Evolutionary conservation across 345 rosid species (phyloP).

Genomic region (Lenwebbia sp.): DNA sequence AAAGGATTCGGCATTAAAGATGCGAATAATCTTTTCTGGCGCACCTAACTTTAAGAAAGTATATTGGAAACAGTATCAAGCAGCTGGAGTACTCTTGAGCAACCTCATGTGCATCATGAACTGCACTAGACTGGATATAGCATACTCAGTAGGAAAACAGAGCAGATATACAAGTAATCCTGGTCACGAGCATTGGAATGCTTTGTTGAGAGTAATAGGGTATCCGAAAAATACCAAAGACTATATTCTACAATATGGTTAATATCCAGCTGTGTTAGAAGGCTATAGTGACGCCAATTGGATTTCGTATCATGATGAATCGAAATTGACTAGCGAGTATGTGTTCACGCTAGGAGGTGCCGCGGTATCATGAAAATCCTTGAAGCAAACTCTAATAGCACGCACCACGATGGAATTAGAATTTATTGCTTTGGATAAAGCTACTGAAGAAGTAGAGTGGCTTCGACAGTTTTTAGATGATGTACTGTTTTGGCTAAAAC

Average conservation of each 20-base stretch:
- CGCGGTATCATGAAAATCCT: accelerated
- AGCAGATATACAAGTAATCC: background rate
- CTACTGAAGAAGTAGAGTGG: too few relatives aligned
- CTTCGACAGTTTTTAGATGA: too few relatives aligned
- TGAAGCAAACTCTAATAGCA: too few relatives aligned
- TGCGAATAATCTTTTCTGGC: background rate
- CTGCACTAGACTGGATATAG: background rate
- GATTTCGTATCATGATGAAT: background rate
- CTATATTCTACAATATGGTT: background rate
- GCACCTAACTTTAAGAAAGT: background rate
- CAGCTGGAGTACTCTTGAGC: background rate
- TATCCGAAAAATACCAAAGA: background rate
- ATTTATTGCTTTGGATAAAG: too few relatives aligned
- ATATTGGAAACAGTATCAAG: background rate
- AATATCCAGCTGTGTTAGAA: background rate
- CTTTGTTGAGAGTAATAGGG: background rate
- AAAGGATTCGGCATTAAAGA: background rate
- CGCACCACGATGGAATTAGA: too few relatives aligned
- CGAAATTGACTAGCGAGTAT: background rate
- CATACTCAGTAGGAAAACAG: background rate
- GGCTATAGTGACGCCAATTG: background rate
- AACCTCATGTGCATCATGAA: background rate
- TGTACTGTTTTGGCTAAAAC: too few relatives aligned
- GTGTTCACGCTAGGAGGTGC: background rate
- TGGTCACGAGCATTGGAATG: background rate